Evolutionary conservation across 202 grass and related monocot species (phyloP).

Genomic region (Miscanthus sacchariflorus): DNA sequence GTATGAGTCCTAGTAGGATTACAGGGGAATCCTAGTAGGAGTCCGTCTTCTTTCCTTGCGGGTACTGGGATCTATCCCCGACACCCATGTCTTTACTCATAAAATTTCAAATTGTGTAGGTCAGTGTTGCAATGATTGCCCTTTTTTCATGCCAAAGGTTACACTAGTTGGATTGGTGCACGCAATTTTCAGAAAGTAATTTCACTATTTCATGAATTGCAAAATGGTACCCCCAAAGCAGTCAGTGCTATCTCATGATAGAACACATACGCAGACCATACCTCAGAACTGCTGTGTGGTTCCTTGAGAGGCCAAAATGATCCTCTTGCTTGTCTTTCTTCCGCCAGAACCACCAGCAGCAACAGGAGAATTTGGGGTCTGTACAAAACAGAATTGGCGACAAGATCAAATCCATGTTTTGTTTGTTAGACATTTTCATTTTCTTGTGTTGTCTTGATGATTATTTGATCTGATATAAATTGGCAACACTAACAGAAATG

Average conservation of each 20-base stretch:
- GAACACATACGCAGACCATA: constrained; percentile 14
- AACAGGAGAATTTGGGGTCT: constrained; percentile 89
- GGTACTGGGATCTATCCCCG: not conserved
- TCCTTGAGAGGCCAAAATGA: constrained; percentile 87
- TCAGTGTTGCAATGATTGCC: too few species aligned
- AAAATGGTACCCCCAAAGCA: not conserved
- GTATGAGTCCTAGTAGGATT: not conserved
- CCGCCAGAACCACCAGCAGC: constrained; percentile 63
- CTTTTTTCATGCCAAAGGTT: too few species aligned
- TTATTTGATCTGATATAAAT: too few species aligned
- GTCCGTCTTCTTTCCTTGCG: not conserved
- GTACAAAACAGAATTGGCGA: not conserved
- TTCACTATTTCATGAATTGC: not conserved
- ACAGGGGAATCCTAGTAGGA: not conserved
- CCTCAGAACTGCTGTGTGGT: constrained; percentile 69
- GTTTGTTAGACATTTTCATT: too few species aligned
- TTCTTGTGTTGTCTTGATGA: too few species aligned
- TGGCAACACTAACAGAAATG: too few species aligned
- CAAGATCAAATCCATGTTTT: too few species aligned
- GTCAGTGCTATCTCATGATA: not conserved
- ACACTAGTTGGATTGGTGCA: not conserved
- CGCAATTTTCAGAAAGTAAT: not conserved
- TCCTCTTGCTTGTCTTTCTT: constrained; percentile 73
- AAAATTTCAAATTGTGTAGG: too few species aligned
- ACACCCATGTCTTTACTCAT: not conserved